Conservation (phyloP, 1,284 basidiomycete species). For the Ustilago bromivora region DNA sequence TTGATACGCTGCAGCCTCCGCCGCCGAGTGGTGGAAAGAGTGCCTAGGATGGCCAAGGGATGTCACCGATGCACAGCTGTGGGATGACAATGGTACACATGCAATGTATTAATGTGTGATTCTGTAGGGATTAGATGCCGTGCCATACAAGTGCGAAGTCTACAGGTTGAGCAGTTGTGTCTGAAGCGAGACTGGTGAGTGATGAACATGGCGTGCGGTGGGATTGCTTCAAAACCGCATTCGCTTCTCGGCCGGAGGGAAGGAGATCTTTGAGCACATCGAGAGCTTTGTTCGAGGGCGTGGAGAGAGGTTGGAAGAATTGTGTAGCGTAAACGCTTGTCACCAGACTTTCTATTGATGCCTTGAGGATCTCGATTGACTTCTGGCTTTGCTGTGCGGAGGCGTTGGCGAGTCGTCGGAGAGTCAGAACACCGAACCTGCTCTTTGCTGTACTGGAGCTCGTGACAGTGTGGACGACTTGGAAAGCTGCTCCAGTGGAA, state of each 20-base stretch:
- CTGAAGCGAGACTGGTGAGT: constrained; percentile 11
- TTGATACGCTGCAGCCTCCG: constrained; percentile 50
- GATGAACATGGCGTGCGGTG: constrained; percentile 27
- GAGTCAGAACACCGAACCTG: constrained; percentile 34
- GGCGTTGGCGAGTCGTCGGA: constrained; percentile 3
- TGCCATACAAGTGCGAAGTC: constrained; percentile 48
- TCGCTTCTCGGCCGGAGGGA: neutral
- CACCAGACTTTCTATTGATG: neutral
- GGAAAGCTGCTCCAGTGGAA: neutral
- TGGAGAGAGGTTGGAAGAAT: constrained; percentile 16
- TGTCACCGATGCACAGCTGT: no score
- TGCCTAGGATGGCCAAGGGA: neutral
- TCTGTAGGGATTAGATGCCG: constrained; percentile 20
- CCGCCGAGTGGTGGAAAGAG: constrained; percentile 7
- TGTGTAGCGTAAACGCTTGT: constrained; percentile 21
- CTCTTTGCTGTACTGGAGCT: constrained; percentile 12
- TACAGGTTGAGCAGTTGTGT: constrained; percentile 8
- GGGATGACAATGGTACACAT: neutral
- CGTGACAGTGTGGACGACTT: constrained; percentile 23
- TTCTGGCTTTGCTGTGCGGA: neutral
- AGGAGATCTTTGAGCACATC: constrained; percentile 1
- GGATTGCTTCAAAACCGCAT: neutral
- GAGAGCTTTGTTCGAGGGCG: neutral
- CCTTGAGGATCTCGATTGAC: neutral
- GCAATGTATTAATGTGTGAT: neutral